A percentile compares a stretch with the other conserved stretches of the same genome.
Evolutionary conservation across 2,329 filamentous ascomycete species (phyloP).

Genomic region (Helotiales sp.): DNA sequence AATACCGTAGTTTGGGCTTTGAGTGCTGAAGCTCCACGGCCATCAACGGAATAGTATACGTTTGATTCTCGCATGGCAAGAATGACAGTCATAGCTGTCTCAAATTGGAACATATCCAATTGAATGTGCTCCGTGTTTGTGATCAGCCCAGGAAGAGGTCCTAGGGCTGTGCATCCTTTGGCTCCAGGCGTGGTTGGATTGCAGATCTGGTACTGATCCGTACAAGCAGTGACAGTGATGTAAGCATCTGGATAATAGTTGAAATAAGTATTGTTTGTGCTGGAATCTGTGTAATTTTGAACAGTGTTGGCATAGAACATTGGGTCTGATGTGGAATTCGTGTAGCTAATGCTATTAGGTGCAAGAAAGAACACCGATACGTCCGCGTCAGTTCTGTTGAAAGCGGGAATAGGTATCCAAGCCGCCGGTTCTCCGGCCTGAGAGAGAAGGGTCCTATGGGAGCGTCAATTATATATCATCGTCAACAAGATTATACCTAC

Average conservation of each 20-base stretch:
- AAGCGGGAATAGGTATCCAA: constrained; percentile 32
- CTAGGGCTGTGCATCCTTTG: constrained; percentile 8
- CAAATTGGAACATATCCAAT: constrained; percentile 7
- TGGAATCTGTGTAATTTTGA: not conserved
- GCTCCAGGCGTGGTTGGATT: constrained; percentile 26
- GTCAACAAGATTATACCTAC: not conserved
- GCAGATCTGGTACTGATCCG: constrained; percentile 38
- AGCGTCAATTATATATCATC: not conserved
- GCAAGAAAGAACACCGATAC: constrained; percentile 35
- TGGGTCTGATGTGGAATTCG: constrained; percentile 31
- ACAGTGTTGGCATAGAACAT: constrained; percentile 10
- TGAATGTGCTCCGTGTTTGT: not conserved
- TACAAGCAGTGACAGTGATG: constrained; percentile 33
- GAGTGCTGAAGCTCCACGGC: constrained; percentile 19
- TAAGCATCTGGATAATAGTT: constrained; percentile 27
- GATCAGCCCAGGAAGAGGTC: constrained; percentile 20
- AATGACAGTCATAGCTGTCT: constrained; percentile 4
- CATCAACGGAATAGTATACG: constrained; percentile 9
- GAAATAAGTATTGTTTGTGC: not conserved
- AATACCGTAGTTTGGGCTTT: constrained; percentile 18
- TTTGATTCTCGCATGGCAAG: not conserved
- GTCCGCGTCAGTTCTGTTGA: constrained; percentile 35
- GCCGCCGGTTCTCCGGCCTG: not conserved
- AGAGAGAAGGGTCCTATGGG: not conserved
- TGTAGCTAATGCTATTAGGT: constrained; percentile 31